These are phyloP conservation scores for Rhododendron williamsianum DNA, from an alignment of 148 eudicot species.

Conservation along the genomic window DNA sequence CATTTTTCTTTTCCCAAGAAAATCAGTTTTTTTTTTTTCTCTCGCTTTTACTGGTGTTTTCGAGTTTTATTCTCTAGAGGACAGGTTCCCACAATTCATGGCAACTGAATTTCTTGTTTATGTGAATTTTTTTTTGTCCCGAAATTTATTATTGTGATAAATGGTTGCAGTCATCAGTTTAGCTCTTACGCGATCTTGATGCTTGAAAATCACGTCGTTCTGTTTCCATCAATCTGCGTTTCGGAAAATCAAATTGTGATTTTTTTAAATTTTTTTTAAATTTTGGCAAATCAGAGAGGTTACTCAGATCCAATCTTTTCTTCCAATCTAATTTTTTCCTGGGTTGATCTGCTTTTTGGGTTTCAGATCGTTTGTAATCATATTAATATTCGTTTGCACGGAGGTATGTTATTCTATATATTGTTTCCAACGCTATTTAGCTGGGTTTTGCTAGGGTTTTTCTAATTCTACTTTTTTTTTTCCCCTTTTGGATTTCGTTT, in stretches of 20 bases:
- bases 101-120: neutral
- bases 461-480: neutral
- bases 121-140: neutral
- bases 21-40: neutral
- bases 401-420: neutral
- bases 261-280: neutral
- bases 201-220: neutral
- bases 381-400: neutral
- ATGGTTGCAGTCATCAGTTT: neutral
- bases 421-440: neutral
- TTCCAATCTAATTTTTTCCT: neutral
- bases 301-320: slow-evolving; percentile 12
- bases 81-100: neutral
- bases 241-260: neutral
- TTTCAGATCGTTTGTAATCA: slow-evolving; percentile 14
- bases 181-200: neutral
- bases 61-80: neutral
- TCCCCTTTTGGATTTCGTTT: neutral
- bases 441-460: slow-evolving; percentile 20
- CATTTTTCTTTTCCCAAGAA: neutral
- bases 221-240: slow-evolving; percentile 22
- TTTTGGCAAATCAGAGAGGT: neutral
- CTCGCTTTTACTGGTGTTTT: neutral
- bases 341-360: slow-evolving; percentile 3
- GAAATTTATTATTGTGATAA: neutral